Evolutionary conservation across 1,284 basidiomycete genomes (phyloP), one percentile per base, ranked within the genome.

Genomic region (Hymenochaete sp.): DNA sequence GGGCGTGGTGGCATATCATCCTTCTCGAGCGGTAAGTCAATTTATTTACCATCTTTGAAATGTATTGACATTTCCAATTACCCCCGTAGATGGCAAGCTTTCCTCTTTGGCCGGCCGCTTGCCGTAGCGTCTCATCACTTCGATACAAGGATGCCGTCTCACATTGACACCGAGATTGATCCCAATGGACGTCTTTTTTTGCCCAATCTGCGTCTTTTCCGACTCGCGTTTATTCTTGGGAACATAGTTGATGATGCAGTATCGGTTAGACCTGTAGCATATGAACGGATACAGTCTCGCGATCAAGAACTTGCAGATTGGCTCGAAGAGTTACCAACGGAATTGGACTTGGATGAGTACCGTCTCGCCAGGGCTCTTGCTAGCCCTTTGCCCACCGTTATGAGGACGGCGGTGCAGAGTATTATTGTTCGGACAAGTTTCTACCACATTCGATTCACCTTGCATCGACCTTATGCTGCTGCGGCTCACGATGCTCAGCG

Each of bases 1-100:
- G 85, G 84, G 82, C 82, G 2, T 89, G 84, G 84, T 89, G 85
- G 85, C 83, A 88, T 62, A 81, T 85, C 52, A 62, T 89, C 36
- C 66, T 85, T 45, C 67, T 85, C 27, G 85, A 88, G 63, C 70
- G 84, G 79, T 82, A 39, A 42, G 72, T 61, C 19, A 19, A 19
- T 24, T 26, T 11, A 21, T 10, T 13, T 22, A 44, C 18, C n/a
- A 2, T 14, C 29, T n/a, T n/a, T 35, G 32, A 35, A 6, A 19
- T 6, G 27, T 28, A 42, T 13, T 4, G 24, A 9, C 14, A 16
- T 36, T 18, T 11, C 2, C 14, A 6, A 38, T 25, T 49, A 51
- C 22, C 53, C n/a, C n/a, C n/a, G n/a, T n/a, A 85, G 82, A 50
- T 88, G 85, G 85, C 83, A 87, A 60, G 79, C 83, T 2, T 88